A percentile compares a stretch with the other conserved stretches of the same genome.
These are phyloP conservation scores for Cercospora sp. DNA, from an alignment of 2,329 filamentous ascomycete genomes.

Conservation along the genomic window DNA sequence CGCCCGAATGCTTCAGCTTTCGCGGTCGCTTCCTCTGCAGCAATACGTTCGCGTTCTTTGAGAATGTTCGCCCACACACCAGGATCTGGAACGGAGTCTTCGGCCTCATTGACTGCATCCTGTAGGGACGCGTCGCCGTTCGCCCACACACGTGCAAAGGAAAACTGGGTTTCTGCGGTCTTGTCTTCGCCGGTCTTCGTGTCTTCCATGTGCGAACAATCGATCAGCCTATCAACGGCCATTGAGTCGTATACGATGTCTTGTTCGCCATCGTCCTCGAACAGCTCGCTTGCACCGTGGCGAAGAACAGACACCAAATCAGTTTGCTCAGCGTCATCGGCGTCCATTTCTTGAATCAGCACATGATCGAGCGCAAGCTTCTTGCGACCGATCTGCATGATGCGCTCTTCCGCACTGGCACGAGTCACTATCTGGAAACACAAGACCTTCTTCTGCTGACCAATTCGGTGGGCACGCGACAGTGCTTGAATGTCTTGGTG, in stretches of 20 bases:
- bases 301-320: constrained; percentile 86
- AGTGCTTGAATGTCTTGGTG: constrained; percentile 97
- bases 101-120: constrained; percentile 45
- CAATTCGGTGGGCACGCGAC: constrained; percentile 91
- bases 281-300: constrained; percentile 83
- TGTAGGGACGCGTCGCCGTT: constrained; percentile 71
- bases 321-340: constrained; percentile 72
- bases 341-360: constrained; percentile 87
- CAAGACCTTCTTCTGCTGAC: constrained; percentile 91
- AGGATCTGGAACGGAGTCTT: constrained; percentile 58
- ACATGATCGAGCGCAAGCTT: constrained; percentile 96
- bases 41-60: constrained; percentile 75
- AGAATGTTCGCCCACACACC: constrained; percentile 90
- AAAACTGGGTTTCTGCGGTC: constrained; percentile 77
- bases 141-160: constrained; percentile 87
- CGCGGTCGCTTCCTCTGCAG: constrained; percentile 67
- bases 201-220: constrained; percentile 77
- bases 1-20: constrained; percentile 77
- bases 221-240: constrained; percentile 86
- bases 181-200: constrained; percentile 64
- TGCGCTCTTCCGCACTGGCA: constrained; percentile 87
- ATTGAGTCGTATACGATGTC: constrained; percentile 79
- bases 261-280: constrained; percentile 70
- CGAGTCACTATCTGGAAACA: constrained; percentile 94
- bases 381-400: constrained; percentile 90